These are phyloP conservation scores for Hippophae rhamnoides DNA, from an alignment of 306 rosid species.

Conservation along the genomic window DNA sequence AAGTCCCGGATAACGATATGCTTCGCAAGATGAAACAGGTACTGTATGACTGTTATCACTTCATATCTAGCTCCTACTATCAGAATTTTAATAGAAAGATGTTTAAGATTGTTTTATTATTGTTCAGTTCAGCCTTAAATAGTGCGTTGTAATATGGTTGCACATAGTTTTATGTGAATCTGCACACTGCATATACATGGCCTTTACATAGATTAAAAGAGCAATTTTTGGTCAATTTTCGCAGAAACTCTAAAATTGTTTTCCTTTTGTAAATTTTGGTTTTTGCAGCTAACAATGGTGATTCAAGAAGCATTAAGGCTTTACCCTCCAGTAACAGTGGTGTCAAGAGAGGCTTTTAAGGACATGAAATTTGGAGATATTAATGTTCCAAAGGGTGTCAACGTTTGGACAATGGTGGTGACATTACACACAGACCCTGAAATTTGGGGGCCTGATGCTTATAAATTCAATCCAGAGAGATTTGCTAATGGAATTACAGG, in stretches of 20 bases:
- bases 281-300: slow-evolving; percentile 48
- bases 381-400: slow-evolving; percentile 44
- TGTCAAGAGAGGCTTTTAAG: slow-evolving; percentile 28
- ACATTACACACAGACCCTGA: slow-evolving; percentile 33
- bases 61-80: neutral
- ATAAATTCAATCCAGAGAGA: slow-evolving; percentile 49
- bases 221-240: neutral
- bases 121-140: neutral
- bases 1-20: slow-evolving; percentile 5
- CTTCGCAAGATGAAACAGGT: slow-evolving; percentile 20
- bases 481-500: slow-evolving; percentile 39
- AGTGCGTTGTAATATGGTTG: too few species aligned
- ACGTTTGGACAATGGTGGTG: slow-evolving; percentile 33
- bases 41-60: neutral
- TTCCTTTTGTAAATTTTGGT: too few species aligned
- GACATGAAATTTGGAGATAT: slow-evolving; percentile 34
- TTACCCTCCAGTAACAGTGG: slow-evolving; percentile 30
- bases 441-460: slow-evolving; percentile 52
- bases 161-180: too few species aligned
- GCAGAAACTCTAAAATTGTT: neutral
- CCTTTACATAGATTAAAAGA: neutral
- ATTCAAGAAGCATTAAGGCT: slow-evolving; percentile 56
- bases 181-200: neutral
- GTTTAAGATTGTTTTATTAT: too few species aligned
- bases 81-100: neutral